Base-by-base conservation (phyloP, 164 flowering plant genomes). In the Tetrastigma voinierianum region DNA sequence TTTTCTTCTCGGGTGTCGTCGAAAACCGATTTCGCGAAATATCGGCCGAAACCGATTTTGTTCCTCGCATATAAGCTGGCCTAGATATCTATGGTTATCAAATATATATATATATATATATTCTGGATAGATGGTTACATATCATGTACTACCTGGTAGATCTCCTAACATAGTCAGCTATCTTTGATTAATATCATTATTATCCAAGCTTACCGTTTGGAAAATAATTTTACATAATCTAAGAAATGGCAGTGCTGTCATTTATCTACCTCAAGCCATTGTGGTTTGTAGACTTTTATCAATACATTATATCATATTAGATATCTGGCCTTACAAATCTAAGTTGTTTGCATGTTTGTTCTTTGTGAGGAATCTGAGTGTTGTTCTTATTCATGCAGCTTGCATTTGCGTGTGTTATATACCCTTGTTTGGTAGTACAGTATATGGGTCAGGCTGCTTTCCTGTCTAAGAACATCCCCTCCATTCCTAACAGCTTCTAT, bases 391-490 rank as follows among this genome's bases (percentile, higher is more conserved):
- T 17, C 70, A 18, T 76, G 80, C 90, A 92, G 97, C 70, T 88
- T 75, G 94, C 96, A n/a, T 92, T 92, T 70, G 72, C 81, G 51
- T 70, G 76, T 64, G 76, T 84, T 48, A 63, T 90, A 60, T 92
- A 90, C 72, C 97, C 97, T 2, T 88, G 87, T 68, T 74, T 92
- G 82, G 88, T 88, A 6, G 71, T 90, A 17, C 89, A 86, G 67
- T 90, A 92, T 73, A 83, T 88, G 91, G 96, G 97, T 21, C 94
- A 90, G 80, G 97, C 97, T 69, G 97, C 97, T 55, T 92, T 75
- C 74, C 77, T 92, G 58, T 84, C 90, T 9, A 88, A 78, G 78
- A 76, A 86, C 65, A 70, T 61, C 1, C 52, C 64, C 16, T 72
- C 80, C 10, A 77, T 86, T 32, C 44, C 61, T 10, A 60, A 58